A percentile compares a stretch with the other conserved stretches of the same genome.
phyloP scores from a whole-genome alignment of 2,329 filamentous ascomycete genomes.

The Tothia fuscella region DNA sequence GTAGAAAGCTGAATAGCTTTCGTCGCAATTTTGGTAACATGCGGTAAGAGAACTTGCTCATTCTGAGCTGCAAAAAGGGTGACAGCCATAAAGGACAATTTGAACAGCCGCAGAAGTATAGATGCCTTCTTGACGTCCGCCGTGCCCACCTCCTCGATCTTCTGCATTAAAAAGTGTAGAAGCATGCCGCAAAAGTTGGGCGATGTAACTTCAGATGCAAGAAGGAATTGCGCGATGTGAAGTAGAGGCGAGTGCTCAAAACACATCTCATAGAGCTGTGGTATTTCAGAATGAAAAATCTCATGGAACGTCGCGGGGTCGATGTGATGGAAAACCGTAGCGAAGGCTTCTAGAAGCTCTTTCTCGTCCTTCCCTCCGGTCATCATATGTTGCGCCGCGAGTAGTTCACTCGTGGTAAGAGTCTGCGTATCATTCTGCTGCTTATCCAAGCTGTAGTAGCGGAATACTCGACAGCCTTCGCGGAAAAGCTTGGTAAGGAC shows the following conservation, averaged over 20 bases:
- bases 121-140: slow-evolving; percentile 86
- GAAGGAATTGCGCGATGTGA: slow-evolving; percentile 94
- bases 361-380: slow-evolving; percentile 95
- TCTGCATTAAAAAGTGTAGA: slow-evolving; percentile 91
- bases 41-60: slow-evolving; percentile 85
- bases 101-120: slow-evolving; percentile 87
- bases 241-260: slow-evolving; percentile 90
- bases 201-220: slow-evolving; percentile 96
- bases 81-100: slow-evolving; percentile 98
- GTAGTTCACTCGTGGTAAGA: slow-evolving; percentile 76
- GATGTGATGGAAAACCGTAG: slow-evolving; percentile 95
- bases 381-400: slow-evolving; percentile 90
- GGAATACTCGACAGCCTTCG: slow-evolving; percentile 90
- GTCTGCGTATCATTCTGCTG: slow-evolving; percentile 59
- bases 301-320: slow-evolving; percentile 98
- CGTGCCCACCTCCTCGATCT: slow-evolving; percentile 88
- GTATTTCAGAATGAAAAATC: slow-evolving; percentile 95
- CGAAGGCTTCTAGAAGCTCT: slow-evolving; percentile 91
- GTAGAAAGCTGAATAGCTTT: slow-evolving; percentile 95
- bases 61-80: slow-evolving; percentile 92
- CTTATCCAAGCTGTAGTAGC: slow-evolving; percentile 90
- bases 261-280: slow-evolving; percentile 92
- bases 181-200: slow-evolving; percentile 98
- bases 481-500: slow-evolving; percentile 96
- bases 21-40: slow-evolving; percentile 94